A percentile compares a stretch with the other conserved stretches of the same genome.
phyloP scores from a whole-genome alignment of 2,329 filamentous ascomycete species.

The Pestalotiopsis sp. region DNA sequence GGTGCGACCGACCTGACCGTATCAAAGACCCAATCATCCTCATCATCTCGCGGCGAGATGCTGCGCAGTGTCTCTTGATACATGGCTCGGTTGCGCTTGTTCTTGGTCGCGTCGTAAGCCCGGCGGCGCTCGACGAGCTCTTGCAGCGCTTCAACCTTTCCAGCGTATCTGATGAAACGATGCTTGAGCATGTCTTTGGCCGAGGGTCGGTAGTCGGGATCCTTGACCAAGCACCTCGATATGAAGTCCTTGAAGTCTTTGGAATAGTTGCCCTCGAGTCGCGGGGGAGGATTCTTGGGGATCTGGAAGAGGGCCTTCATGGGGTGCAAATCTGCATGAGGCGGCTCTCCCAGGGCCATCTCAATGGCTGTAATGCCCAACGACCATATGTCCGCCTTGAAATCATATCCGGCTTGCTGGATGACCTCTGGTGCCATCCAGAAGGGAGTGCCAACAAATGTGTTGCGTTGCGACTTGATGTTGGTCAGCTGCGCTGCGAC shows the following conservation, averaged over 20 bases:
- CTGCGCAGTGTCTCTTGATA: slow-evolving; percentile 90
- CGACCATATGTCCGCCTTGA: slow-evolving; percentile 93
- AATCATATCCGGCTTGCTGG: slow-evolving; percentile 79
- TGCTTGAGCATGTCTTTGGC: slow-evolving; percentile 88
- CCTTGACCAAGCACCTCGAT: slow-evolving; percentile 86
- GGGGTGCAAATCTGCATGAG: slow-evolving; percentile 80
- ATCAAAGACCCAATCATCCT: slow-evolving; percentile 94
- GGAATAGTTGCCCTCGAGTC: slow-evolving; percentile 83
- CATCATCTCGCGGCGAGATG: slow-evolving; percentile 65
- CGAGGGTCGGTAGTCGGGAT: slow-evolving; percentile 79
- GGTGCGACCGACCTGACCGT: slow-evolving; percentile 77
- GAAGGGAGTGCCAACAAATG: slow-evolving; percentile 95
- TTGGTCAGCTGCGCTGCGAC: slow-evolving; percentile 96
- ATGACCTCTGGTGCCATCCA: slow-evolving; percentile 98
- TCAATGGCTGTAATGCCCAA: slow-evolving; percentile 91
- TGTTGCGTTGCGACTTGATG: slow-evolving; percentile 96
- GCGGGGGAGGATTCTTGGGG: slow-evolving; percentile 82
- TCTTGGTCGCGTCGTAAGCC: slow-evolving; percentile 75
- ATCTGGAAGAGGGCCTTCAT: slow-evolving; percentile 95
- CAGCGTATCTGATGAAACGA: slow-evolving; percentile 83
- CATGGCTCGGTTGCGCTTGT: slow-evolving; percentile 74
- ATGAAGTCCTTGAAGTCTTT: slow-evolving; percentile 95
- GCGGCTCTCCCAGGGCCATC: slow-evolving; percentile 86
- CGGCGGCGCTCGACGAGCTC: slow-evolving; percentile 84
- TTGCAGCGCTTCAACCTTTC: slow-evolving; percentile 84